These are phyloP conservation scores for Pseudoturritis turrita DNA, from an alignment of 345 rosid genomes.

Conservation along the genomic window DNA sequence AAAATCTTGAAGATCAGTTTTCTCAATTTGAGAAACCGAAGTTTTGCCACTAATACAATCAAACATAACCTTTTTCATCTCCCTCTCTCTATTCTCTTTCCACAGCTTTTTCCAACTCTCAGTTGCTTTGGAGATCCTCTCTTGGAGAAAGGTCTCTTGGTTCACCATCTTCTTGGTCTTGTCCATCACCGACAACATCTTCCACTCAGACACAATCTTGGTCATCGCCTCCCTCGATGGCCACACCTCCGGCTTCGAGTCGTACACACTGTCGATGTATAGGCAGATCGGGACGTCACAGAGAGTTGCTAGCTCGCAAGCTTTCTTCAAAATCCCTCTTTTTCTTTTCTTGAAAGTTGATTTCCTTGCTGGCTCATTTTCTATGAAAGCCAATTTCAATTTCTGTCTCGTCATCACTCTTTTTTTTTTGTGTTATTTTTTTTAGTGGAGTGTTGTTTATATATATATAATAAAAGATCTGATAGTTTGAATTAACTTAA, in stretches of 20 bases:
- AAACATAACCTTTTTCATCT: constrained; percentile 29
- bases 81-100: constrained; percentile 25
- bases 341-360: constrained; percentile 64
- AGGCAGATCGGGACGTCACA: constrained; percentile 57
- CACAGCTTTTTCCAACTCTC: neutral
- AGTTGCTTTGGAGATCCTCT: constrained; percentile 20
- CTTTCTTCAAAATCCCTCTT: constrained; percentile 60
- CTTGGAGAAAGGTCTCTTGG: constrained; percentile 21
- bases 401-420: constrained; percentile 52
- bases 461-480: neutral
- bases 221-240: constrained; percentile 28
- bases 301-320: constrained; percentile 50
- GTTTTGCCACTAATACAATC: constrained; percentile 7
- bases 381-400: constrained; percentile 49
- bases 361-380: constrained; percentile 45
- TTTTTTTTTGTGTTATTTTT: neutral
- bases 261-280: constrained; percentile 36
- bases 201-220: neutral
- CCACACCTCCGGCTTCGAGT: constrained; percentile 43
- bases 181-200: neutral
- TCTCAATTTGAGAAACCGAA: neutral
- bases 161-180: constrained; percentile 29
- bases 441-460: neutral
- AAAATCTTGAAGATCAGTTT: constrained; percentile 17
- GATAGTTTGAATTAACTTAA: neutral